phyloP scores from a whole-genome alignment of 192 early-diverging fungal species.

The Coemansia sp. region DNA sequence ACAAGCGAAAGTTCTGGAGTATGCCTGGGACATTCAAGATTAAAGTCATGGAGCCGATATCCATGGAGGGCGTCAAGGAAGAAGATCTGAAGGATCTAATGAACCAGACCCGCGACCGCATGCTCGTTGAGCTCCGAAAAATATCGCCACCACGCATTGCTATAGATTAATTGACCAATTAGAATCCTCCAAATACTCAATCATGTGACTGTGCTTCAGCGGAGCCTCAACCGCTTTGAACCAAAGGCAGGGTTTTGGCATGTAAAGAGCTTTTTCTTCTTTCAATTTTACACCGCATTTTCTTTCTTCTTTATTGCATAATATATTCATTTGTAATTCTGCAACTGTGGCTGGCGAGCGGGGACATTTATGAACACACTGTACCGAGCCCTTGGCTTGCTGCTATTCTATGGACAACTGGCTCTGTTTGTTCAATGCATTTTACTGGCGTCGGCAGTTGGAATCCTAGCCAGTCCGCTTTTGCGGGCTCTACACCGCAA shows the following conservation, averaged over 20 bases:
- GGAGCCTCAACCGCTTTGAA: neutral
- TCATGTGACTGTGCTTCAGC: neutral
- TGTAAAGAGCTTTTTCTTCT: neutral
- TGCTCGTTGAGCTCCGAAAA: conserved; percentile 39
- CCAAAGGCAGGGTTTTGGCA: neutral
- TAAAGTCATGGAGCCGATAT: conserved; percentile 48
- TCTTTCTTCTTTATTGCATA: neutral
- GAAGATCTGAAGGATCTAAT: conserved; percentile 48
- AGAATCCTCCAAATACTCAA: neutral
- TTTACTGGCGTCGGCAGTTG: conserved; percentile 26
- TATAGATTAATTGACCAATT: conserved; percentile 1
- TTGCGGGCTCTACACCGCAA: conserved; percentile 28
- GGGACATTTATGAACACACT: conserved; percentile 3
- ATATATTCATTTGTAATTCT: neutral
- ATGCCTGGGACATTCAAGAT: conserved; percentile 40
- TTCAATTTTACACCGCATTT: neutral
- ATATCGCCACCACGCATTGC: conserved; percentile 42
- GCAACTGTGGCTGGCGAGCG: conserved; percentile 14
- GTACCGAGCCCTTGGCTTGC: conserved; percentile 14
- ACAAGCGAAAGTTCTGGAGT: conserved; percentile 42
- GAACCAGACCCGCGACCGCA: conserved; percentile 46
- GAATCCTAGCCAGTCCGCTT: conserved; percentile 31
- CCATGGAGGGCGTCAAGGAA: conserved; percentile 37
- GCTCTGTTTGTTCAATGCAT: conserved; percentile 40
- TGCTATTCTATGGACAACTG: conserved; percentile 39